phyloP scores from a whole-genome alignment of 805 yeast species.

The Barnettozyma wickerhamii region DNA sequence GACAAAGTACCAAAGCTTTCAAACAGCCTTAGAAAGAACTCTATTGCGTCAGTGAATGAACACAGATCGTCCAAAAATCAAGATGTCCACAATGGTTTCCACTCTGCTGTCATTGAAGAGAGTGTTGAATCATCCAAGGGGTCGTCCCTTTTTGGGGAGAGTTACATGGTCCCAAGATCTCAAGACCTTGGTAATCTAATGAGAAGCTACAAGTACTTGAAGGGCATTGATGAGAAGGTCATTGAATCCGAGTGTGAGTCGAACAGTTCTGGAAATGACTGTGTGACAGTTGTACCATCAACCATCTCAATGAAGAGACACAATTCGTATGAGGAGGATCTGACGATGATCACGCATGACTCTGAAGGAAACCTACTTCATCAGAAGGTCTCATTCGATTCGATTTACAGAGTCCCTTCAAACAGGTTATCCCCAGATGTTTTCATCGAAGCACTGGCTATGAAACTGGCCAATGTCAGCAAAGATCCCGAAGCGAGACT shows the following conservation, averaged over 20 bases:
- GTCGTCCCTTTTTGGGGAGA: conserved; percentile 15
- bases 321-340: conserved; percentile 10
- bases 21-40: too few species aligned
- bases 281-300: neutral
- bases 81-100: conserved; percentile 22
- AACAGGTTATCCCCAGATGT: conserved; percentile 3
- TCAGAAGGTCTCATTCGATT: neutral
- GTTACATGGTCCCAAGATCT: conserved; percentile 11
- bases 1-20: too few species aligned
- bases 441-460: conserved; percentile 5
- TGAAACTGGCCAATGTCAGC: conserved; percentile 6
- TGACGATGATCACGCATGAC: conserved; percentile 1
- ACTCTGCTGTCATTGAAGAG: conserved; percentile 15
- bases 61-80: too few species aligned
- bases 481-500: conserved; percentile 14
- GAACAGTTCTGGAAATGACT: too few species aligned
- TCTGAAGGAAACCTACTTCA: conserved; percentile 2
- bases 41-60: too few species aligned
- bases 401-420: conserved; percentile 1
- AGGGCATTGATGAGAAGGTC: conserved; percentile 4
- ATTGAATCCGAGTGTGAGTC: too few species aligned
- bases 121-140: conserved; percentile 13
- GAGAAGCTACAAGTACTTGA: conserved; percentile 35
- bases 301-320: conserved; percentile 13
- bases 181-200: conserved; percentile 13